Conservation (phyloP, 2,329 filamentous ascomycete species). For the Fusarium oligoseptatum region DNA sequence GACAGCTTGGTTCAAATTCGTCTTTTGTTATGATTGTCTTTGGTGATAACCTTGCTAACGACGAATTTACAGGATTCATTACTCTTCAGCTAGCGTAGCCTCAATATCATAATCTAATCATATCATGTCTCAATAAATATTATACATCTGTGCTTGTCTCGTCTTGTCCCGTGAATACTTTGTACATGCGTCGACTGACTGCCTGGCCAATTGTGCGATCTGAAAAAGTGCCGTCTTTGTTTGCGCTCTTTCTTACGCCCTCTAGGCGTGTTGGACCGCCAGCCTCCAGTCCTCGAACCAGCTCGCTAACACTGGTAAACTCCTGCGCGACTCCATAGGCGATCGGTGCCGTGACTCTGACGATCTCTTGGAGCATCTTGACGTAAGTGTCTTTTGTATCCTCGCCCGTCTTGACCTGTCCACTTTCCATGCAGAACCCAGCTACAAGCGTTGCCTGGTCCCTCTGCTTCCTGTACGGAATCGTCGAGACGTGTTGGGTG, state of each 20-base stretch:
- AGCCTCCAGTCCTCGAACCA: slow-evolving; percentile 70
- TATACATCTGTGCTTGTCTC: slow-evolving; percentile 66
- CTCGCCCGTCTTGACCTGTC: slow-evolving; percentile 80
- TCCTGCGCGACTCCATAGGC: slow-evolving; percentile 76
- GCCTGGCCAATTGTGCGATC: slow-evolving; percentile 69
- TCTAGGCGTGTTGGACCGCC: slow-evolving; percentile 74
- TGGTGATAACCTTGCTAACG: slow-evolving; percentile 40
- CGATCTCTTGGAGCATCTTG: slow-evolving; percentile 82
- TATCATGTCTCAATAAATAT: slow-evolving; percentile 24
- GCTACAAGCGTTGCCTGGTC: slow-evolving; percentile 66
- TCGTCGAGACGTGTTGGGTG: slow-evolving; percentile 83
- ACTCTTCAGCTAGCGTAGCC: slow-evolving; percentile 2
- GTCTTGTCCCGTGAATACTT: slow-evolving; percentile 71
- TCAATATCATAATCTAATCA: slow-evolving; percentile 16
- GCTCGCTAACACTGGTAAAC: slow-evolving; percentile 68
- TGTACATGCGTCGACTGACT: slow-evolving; percentile 70
- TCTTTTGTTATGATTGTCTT: slow-evolving; percentile 43
- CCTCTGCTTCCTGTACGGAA: slow-evolving; percentile 74
- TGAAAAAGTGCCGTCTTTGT: slow-evolving; percentile 68
- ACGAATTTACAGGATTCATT: slow-evolving; percentile 31
- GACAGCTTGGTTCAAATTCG: slow-evolving; percentile 56
- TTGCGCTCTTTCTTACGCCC: slow-evolving; percentile 68
- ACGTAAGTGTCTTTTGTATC: slow-evolving; percentile 75
- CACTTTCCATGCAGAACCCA: slow-evolving; percentile 83
- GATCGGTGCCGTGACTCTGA: slow-evolving; percentile 77